phyloP scores from a whole-genome alignment of 2,329 filamentous ascomycete species.

The Gaeumannomyces tritici region DNA sequence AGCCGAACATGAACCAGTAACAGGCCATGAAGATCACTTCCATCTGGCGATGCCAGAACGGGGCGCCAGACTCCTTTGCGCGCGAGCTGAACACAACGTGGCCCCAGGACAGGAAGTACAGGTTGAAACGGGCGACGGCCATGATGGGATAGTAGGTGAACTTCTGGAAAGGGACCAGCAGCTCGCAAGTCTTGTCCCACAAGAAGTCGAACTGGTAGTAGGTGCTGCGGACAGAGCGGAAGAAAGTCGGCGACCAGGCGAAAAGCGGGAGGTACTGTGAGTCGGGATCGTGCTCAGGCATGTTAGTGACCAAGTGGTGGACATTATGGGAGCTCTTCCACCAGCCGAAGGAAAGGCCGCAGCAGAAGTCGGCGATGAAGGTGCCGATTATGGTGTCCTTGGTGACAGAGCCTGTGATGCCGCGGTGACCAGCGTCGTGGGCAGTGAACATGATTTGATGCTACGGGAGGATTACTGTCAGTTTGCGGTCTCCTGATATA shows the following conservation, averaged over 20 bases:
- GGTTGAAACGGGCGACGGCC: slow-evolving; percentile 60
- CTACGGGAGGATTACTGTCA: slow-evolving; percentile 12
- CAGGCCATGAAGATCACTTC: slow-evolving; percentile 53
- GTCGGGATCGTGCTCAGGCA: slow-evolving; percentile 49
- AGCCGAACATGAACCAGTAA: slow-evolving; percentile 62
- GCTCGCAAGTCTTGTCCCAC: slow-evolving; percentile 51
- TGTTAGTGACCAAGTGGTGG: slow-evolving; percentile 58
- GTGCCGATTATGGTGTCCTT: slow-evolving; percentile 51
- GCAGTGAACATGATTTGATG: slow-evolving; percentile 62
- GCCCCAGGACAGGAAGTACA: slow-evolving; percentile 58
- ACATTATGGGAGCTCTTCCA: slow-evolving; percentile 64
- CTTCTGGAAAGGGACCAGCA: slow-evolving; percentile 50
- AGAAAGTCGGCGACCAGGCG: slow-evolving; percentile 56
- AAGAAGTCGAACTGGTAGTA: slow-evolving; percentile 58
- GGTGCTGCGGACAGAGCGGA: slow-evolving; percentile 50
- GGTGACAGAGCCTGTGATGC: slow-evolving; percentile 50
- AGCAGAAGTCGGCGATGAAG: slow-evolving; percentile 56
- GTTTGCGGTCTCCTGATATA: slow-evolving; percentile 4
- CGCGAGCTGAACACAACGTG: slow-evolving; percentile 43
- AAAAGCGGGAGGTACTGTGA: slow-evolving; percentile 62
- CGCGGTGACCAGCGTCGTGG: slow-evolving; percentile 55
- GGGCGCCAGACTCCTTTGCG: slow-evolving; percentile 38
- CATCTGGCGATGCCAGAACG: slow-evolving; percentile 58
- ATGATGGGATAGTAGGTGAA: slow-evolving; percentile 63
- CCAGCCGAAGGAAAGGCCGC: slow-evolving; percentile 57